Percentiles rank a stretch among this genome's conserved stretches.
Conservation (phyloP, 257 asterid genomes). For the Buddleja alternifolia region DNA sequence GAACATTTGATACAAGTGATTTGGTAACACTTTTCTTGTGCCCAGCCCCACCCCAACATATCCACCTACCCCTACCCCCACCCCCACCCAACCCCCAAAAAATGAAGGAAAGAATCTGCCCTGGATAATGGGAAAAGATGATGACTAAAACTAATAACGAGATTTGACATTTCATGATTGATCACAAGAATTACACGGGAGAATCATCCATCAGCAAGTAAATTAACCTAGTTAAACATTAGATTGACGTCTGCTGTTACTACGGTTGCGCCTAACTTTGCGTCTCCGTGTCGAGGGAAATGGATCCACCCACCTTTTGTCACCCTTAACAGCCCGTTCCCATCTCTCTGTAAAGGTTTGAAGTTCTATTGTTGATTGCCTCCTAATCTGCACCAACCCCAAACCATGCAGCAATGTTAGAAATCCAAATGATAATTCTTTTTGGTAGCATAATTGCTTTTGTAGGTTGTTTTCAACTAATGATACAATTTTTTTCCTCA, state of each 20-base stretch:
- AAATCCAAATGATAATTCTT: not conserved
- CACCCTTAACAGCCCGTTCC: constrained; percentile 75
- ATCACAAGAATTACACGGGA: constrained; percentile 31
- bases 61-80: no score
- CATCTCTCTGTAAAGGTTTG: constrained; percentile 73
- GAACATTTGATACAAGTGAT: no score
- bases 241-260: constrained; percentile 27
- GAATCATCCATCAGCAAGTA: constrained; percentile 2
- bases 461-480: not conserved
- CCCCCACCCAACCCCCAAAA: no score
- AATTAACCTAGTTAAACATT: constrained; percentile 30
- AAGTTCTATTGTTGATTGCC: constrained; percentile 74
- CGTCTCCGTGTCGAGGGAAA: constrained; percentile 37
- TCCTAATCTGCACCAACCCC: constrained; percentile 55
- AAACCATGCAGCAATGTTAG: constrained; percentile 2
- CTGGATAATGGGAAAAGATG: no score
- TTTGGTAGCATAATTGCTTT: not conserved
- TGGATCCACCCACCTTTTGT: constrained; percentile 76
- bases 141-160: not conserved
- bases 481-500: no score
- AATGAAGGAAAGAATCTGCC: no score
- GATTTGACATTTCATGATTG: not conserved
- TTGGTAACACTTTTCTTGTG: no score
- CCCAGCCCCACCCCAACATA: no score
- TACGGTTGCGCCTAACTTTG: constrained; percentile 36